Base-by-base conservation (phyloP, 345 rosid genomes). In the Acer campestre region DNA sequence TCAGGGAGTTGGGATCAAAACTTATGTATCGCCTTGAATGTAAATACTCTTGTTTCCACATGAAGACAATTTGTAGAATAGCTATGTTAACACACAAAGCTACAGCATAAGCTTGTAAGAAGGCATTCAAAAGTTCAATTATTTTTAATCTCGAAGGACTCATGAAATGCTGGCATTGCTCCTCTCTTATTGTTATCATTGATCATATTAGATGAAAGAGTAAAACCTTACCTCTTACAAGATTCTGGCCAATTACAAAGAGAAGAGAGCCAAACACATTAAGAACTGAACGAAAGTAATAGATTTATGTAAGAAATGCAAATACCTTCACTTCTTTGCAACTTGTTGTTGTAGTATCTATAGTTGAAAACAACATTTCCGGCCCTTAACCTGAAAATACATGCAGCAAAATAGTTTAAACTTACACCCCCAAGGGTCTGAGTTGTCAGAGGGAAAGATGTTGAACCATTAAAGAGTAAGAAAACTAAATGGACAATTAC, bases 331-430 rank as follows among this genome's bases (percentile, higher is more conserved):
- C 96, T 93, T 81, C 90, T 89, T 73, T 89, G 98, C 81, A 94
- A 82, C 81, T 90, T 88, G 82, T 97, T 94, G 88, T 93, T 88
- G 84, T 89, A 91, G 80, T 97, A 97, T 73, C 91, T 88, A 84
- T 97, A 97, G 84, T 90, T 93, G 86, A 94, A 97, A 75, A 94
- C 90, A 63, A 97, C 99, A 85, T 97, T 97, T 75, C 98, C 92
- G 61, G 91, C 90, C 82, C 98, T 89, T 89, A 97, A 89, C 94
- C 99, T 97, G 84, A 70, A 80, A 85, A 83, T 55, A 75, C 51
- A 83, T 84, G 73, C 42, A 75, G 68, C 61, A 73, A 66, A 23
- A 58, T 56, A 56, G 18, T 4, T 56, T 56, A 17, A 56, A 56
- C 9, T 56, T 56, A 58, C 22, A 58, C 25, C 7, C 27, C 62